Base-by-base conservation (phyloP, 202 grass and related monocot species). In the Zizania palustris region DNA sequence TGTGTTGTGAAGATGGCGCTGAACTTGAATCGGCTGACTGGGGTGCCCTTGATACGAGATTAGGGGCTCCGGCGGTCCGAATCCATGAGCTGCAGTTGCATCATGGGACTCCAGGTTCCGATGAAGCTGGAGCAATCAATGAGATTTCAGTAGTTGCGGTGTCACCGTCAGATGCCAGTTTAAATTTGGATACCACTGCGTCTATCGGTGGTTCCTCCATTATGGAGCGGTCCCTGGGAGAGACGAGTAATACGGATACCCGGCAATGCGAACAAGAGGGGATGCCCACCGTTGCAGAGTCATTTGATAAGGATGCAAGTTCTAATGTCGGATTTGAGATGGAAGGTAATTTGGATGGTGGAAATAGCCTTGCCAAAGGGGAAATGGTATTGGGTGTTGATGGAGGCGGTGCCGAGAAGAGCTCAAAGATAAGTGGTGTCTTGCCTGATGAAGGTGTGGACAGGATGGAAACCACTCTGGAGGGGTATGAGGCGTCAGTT, bases 151-250 rank as follows among this genome's bases (percentile, higher is more conserved):
- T 43, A 33, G 81, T 72, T 76, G 58, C 73, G 79, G 18, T 11
- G 87, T 82, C 87, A 37, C 69, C 73, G 4, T 90, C 91, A 61
- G 77, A 35, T 35, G 7, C 72, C 51, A 79, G 50, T 88, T 80
- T 77, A 3, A 85, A 57, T 73, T 18, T 82, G 39, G 49, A 86
- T 38, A 55, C 57, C 19, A 6, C 54, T 33, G 22, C 37, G 22
- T 35, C 22, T 43, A 83, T 48, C 62, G 14, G 60, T 48, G 71
- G 88, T 6, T 75, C 42, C 42, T 49, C 42, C 43, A 9, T 60
- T 14, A 61, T 46, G 76, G 60, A 67, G 14, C 42, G 41, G 22
- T 43, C 83, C 45, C 71, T 46, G 50, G 34, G 60, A 21, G 80
- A 71, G 60, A 66, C 65, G 8, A 67, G 44, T 34, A 57, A 19